These are phyloP conservation scores for Fragilariopsis cylindrus DNA, from an alignment of 108 stramenopile genomes.

Conservation along the genomic window DNA sequence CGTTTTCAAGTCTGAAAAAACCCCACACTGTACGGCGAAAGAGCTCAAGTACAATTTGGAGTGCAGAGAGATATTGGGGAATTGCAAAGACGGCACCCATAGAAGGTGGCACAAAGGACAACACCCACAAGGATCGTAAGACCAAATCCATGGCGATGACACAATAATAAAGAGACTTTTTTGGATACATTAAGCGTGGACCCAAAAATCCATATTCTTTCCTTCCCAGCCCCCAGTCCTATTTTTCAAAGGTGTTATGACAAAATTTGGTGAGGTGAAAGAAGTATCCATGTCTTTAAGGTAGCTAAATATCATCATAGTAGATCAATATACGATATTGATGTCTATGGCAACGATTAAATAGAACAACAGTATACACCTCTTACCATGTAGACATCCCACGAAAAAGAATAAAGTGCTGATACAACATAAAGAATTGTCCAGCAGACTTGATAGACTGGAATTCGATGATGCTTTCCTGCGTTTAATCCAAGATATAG, in stretches of 20 bases:
- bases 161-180: conserved; percentile 59
- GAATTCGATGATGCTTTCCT: conserved; percentile 5
- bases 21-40: conserved; percentile 90
- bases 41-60: conserved; percentile 80
- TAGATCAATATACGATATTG: no score
- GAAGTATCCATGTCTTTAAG: no score
- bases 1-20: conserved; percentile 90
- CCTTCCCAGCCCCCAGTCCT: conserved; percentile 86
- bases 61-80: conserved; percentile 77
- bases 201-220: conserved; percentile 73
- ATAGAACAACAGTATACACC: no score
- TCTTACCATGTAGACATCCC: conserved; percentile 86
- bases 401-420: conserved; percentile 80
- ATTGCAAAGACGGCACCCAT: conserved; percentile 81
- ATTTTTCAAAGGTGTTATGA: no score
- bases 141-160: conserved; percentile 66
- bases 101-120: conserved; percentile 79
- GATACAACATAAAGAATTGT: conserved; percentile 74
- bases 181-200: conserved; percentile 85
- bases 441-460: conserved; percentile 79
- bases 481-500: conserved; percentile 62
- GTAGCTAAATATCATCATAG: no score
- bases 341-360: no score
- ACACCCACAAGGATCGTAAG: conserved; percentile 89
- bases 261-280: no score